Base-by-base conservation (phyloP, 2,329 filamentous ascomycete species). In the Epicoccum sorghinum region DNA sequence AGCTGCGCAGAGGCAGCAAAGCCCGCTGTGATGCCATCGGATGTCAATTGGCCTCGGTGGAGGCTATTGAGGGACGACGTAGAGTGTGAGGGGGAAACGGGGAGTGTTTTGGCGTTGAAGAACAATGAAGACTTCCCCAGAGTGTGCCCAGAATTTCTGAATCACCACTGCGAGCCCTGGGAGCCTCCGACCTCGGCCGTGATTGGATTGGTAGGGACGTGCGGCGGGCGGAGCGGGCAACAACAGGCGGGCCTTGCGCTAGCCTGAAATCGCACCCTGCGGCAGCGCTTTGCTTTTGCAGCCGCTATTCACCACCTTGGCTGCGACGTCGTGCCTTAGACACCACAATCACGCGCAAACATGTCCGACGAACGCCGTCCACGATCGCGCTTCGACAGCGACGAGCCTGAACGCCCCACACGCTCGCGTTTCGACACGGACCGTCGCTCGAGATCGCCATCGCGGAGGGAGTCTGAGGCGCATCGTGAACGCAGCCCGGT, bases 361-460 rank as follows among this genome's bases (percentile, higher is more conserved):
- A 92, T 96, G 91, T 86, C 89, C 63, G 91, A 95, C 68, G 83
- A 88, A 60, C 89, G 93, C 65, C 85, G 87, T 57, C 96, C 96
- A 81, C 89, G 92, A 59, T 96, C 92, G 70, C 91, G 93, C 75
- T 97, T 98, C 77, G 93, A 98, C 73, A 91, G 96, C 76, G 95
- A 87, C 41, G 91, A 95, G 70, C 86, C 89, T 52, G 88, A 87
- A 69, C 75, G 76, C 58, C 72, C 83, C n/a, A 46, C 59, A 25
- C 68, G 67, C 38, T 96, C 92, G 44, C 86, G 93, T 72, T 97
- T 96, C 76, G 93, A 97, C 77, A 55, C 64, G 13, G 66, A 66
- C 37, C 68, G 69, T 48, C 87, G 93, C 67, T 71, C 69, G 35
- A 89, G 95, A 67, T 98, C 95, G 54, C 89, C 92, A 22, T 83